These are phyloP conservation scores for Lactifluus volemus DNA, from an alignment of 768 basidiomycete species.

Conservation along the genomic window DNA sequence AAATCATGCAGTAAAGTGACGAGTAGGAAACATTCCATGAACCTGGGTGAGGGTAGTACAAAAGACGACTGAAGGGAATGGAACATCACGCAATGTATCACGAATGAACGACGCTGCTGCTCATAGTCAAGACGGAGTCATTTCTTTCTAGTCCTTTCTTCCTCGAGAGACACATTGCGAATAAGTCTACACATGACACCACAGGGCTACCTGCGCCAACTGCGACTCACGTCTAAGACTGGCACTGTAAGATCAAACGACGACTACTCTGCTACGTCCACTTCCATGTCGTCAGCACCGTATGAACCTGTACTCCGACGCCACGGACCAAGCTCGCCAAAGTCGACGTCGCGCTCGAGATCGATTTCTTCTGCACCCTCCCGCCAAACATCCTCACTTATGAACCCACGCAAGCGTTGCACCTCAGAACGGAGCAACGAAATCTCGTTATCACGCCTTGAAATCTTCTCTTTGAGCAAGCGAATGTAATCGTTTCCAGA, in stretches of 20 bases:
- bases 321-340: conserved; percentile 32
- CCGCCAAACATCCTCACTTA: conserved; percentile 27
- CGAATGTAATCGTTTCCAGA: conserved; percentile 88
- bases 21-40: too few relatives aligned
- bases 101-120: too few relatives aligned
- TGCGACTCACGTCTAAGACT: not conserved
- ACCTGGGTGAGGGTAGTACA: too few relatives aligned
- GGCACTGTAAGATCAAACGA: not conserved
- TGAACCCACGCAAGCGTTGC: conserved; percentile 38
- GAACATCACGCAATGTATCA: too few relatives aligned
- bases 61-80: too few relatives aligned
- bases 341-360: conserved; percentile 53
- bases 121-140: too few relatives aligned
- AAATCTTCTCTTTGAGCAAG: conserved; percentile 64
- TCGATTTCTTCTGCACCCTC: conserved; percentile 36
- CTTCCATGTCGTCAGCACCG: conserved; percentile 16
- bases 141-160: too few relatives aligned
- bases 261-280: conserved; percentile 14
- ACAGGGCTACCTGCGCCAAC: not conserved
- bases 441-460: conserved; percentile 76
- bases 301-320: conserved; percentile 19
- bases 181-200: not conserved
- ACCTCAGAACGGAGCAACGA: conserved; percentile 58
- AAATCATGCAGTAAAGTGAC: too few relatives aligned
- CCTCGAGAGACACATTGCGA: not conserved